phyloP scores from a whole-genome alignment of 805 yeast species.

The Wickerhamomyces xylosicus region DNA sequence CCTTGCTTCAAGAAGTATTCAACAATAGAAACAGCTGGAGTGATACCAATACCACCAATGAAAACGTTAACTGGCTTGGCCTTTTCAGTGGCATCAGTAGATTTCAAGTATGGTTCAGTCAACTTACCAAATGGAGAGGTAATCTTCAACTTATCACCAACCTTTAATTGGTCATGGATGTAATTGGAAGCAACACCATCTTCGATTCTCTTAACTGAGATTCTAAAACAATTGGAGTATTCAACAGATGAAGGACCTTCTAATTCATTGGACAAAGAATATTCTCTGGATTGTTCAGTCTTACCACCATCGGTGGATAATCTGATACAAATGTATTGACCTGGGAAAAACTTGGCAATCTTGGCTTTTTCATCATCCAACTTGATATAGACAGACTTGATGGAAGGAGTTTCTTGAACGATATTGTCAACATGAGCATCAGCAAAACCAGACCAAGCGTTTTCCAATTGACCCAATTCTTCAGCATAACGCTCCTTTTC shows the following conservation, averaged over 20 bases:
- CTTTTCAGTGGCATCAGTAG: conserved; percentile 12
- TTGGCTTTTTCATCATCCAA: conserved; percentile 33
- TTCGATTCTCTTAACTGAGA: conserved; percentile 41
- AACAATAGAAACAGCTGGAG: conserved; percentile 48
- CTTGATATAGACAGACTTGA: conserved; percentile 40
- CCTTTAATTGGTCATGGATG: conserved; percentile 35
- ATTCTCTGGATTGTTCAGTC: conserved; percentile 42
- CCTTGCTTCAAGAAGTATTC: conserved; percentile 21
- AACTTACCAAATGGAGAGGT: conserved; percentile 55
- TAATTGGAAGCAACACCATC: conserved; percentile 41
- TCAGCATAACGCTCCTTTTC: conserved; percentile 37
- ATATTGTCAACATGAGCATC: conserved; percentile 34
- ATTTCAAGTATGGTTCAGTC: conserved; percentile 18
- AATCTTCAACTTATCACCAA: conserved; percentile 37
- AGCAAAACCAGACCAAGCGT: conserved; percentile 54
- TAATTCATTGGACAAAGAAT: conserved; percentile 36
- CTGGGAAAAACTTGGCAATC: conserved; percentile 25
- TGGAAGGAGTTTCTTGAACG: conserved; percentile 33
- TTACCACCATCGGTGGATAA: conserved; percentile 25
- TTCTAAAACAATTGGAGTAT: conserved; percentile 34
- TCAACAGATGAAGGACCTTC: no score
- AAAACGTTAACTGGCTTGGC: conserved; percentile 28
- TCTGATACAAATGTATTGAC: conserved; percentile 30
- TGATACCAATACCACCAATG: conserved; percentile 60
- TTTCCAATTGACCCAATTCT: conserved; percentile 16